phyloP scores from a whole-genome alignment of 2,329 filamentous ascomycete species.

The Aspergillus sp. region DNA sequence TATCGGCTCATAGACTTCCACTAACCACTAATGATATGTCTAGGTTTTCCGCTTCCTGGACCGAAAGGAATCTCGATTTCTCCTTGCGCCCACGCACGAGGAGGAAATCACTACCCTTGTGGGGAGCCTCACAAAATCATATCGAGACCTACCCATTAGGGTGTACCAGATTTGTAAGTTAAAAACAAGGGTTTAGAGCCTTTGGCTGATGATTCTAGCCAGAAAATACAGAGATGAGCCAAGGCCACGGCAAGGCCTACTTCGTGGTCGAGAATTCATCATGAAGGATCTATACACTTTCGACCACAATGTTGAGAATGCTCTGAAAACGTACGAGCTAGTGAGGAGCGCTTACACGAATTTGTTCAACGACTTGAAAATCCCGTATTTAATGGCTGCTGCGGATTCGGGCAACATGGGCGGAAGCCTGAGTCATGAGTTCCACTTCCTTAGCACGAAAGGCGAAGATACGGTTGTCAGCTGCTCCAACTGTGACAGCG shows the following conservation, averaged over 20 bases:
- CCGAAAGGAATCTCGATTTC: conserved; percentile 69
- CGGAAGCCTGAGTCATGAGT: conserved; percentile 89
- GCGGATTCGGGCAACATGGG: conserved; percentile 97
- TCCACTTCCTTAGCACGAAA: conserved; percentile 74
- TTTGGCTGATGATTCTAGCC: conserved; percentile 47
- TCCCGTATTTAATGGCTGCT: conserved; percentile 81
- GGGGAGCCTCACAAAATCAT: conserved; percentile 70
- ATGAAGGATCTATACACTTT: conserved; percentile 99
- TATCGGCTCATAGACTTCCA: background rate
- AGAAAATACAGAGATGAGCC: conserved; percentile 94
- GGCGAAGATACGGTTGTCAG: conserved; percentile 84
- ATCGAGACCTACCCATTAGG: conserved; percentile 80
- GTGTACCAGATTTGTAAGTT: conserved; percentile 82
- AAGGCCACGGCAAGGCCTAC: conserved; percentile 80
- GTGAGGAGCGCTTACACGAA: conserved; percentile 72
- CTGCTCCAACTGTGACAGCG: conserved; percentile 71
- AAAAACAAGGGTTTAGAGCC: too few relatives aligned
- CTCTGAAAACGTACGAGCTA: conserved; percentile 74
- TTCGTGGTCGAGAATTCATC: conserved; percentile 85
- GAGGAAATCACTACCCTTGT: conserved; percentile 91
- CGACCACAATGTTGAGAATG: conserved; percentile 66
- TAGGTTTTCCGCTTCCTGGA: conserved; percentile 80
- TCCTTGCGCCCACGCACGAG: conserved; percentile 91
- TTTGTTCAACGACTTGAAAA: conserved; percentile 77
- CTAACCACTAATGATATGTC: conserved; percentile 2